Base-by-base conservation (phyloP, 2,329 filamentous ascomycete genomes). In the Hymenotorrendiella dingleyae region DNA sequence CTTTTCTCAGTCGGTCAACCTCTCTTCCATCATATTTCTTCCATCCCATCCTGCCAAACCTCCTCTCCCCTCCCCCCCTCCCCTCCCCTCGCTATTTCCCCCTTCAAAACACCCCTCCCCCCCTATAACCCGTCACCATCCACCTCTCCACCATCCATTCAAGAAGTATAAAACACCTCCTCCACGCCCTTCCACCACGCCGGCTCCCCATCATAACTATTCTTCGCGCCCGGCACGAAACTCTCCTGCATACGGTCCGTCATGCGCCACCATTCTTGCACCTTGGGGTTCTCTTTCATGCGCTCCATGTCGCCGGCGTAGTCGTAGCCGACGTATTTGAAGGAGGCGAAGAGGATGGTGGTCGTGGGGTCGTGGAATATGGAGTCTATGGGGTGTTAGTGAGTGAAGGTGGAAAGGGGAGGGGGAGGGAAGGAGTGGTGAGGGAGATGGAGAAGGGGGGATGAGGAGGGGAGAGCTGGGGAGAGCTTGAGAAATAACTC, bases 191-290 rank as follows among this genome's bases (percentile, higher is more conserved):
- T 80, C 82, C 82, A 86, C 82, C 82, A 86, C 9, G 71, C 60
- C n/a, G 74, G 74, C 51, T 70, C 71, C 2, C 77, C 80, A 5
- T 73, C 70, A 52, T 75, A 72, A 48, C 77, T 81, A 47, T 70
- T 72, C 54, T 67, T 71, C 2, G 78, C 78, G 0, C 78, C 80
- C 0, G 73, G 69, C 2, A 82, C 74, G 22, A 84, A 59, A 33
- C 70, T 73, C 62, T 79, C 81, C 65, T 90, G 86, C 70, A 81
- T 86, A 11, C 70, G 69, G 62, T 91, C 86, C 37, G 86, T 90
- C 79, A 90, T 82, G 45, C 68, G 68, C 85, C 85, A 91, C 86
- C 86, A 91, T 62, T 84, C 80, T 42, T 78, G 73, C 24, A 90
- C 82, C 57, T 81, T 82, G 1, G 77, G 73, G 54, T 89, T 87